Evolutionary conservation across 345 rosid genomes (phyloP), one percentile per base, ranked within the genome.

Genomic region (Draba incana): DNA sequence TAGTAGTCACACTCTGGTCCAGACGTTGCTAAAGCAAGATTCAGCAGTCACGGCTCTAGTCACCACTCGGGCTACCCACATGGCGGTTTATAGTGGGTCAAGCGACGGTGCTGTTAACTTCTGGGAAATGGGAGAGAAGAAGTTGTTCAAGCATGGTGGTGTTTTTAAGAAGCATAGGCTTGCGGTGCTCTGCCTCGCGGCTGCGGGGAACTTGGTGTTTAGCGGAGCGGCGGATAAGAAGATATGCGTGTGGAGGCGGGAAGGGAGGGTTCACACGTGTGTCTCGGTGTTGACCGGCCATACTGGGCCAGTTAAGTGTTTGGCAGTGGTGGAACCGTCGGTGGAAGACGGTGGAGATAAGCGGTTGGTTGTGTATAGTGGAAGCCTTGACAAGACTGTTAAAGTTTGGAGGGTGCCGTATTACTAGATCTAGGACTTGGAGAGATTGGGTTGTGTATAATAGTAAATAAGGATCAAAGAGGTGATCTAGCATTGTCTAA

Each of bases 181-280:
- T 79, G 79, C 80, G 77, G 75, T 85, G 80, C 74, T 75, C 2
- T 86, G 90, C 42, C 66, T 89, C 31, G 88, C 87, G 2, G 50
- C 85, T 0, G 81, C 82, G 2, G 90, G 83, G 8, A 80, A 61
- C 27, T 65, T 88, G 81, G 74, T 90, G 57, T 79, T 93, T 67
- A 90, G 90, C 62, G 98, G 97, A 3, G 88, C 89, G 10, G 98
- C 98, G 4, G 98, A 92, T 79, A 92, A 90, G 84, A 92, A 87
- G 23, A 90, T 90, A 66, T 85, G 96, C 45, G 90, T 85, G 50
- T 90, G 98, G 98, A 68, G 84, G 44, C 57, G 91, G 53, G 88
- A 71, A 80, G 83, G 79, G 86, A 86, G 6, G 84, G 71, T 68
- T 62, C 96, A 90, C 66, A 35, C 69, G 0, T 93, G 96, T 67